Evolutionary conservation across 2,329 filamentous ascomycete genomes (phyloP).

Genomic region (Colletotrichum musae): DNA sequence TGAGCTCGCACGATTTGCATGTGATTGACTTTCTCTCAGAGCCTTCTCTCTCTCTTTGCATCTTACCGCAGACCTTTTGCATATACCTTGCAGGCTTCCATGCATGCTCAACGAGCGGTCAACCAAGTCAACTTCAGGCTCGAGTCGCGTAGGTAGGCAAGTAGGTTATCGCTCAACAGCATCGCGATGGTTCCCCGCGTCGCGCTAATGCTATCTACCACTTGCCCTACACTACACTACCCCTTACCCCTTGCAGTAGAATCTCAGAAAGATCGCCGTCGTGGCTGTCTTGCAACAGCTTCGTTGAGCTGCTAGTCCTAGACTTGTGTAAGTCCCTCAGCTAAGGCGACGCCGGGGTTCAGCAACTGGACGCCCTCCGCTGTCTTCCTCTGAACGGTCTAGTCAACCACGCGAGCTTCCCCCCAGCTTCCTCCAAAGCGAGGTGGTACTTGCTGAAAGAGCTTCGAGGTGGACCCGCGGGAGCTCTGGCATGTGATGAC

Average conservation of each 20-base stretch:
- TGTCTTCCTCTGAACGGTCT: not conserved
- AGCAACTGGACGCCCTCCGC: not conserved
- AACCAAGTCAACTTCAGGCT: not conserved
- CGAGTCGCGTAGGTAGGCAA: not conserved
- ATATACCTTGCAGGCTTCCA: not conserved
- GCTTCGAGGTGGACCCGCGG: not conserved
- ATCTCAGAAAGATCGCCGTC: constrained; percentile 2
- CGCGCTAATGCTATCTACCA: not conserved
- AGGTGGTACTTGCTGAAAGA: not conserved
- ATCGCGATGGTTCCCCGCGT: not conserved
- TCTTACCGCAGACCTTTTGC: not conserved
- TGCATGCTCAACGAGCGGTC: not conserved
- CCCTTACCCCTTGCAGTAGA: constrained; percentile 4
- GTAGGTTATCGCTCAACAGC: not conserved
- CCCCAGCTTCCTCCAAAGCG: not conserved
- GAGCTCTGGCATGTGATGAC: constrained; percentile 18
- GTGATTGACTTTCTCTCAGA: constrained; percentile 19
- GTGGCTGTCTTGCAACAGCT: constrained; percentile 20
- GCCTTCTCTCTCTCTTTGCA: not conserved
- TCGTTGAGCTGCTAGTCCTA: constrained; percentile 36
- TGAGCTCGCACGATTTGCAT: constrained; percentile 22
- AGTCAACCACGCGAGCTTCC: not conserved
- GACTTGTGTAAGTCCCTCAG: constrained; percentile 14
- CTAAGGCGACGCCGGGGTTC: not conserved
- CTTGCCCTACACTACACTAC: no score